Base-by-base conservation (phyloP, 257 asterid species). In the Primulina eburnea region DNA sequence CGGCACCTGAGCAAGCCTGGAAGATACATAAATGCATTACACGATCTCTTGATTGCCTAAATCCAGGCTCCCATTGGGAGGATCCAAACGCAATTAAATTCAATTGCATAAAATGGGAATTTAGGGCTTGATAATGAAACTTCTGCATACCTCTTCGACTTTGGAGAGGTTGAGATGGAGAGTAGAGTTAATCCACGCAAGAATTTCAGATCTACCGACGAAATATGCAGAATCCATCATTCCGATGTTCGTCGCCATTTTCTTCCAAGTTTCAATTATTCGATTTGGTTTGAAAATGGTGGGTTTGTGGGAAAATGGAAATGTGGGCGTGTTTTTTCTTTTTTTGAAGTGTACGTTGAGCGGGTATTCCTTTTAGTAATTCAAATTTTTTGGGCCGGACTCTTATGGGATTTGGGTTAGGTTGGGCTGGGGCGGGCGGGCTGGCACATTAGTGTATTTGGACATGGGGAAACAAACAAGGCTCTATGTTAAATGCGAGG, bases 191-290 rank as follows among this genome's bases (percentile, higher is more conserved):
- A 92, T 92, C 98, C 97, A 92, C 8, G 90, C 28, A 26, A 92
- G 89, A 69, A 92, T 90, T 79, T 92, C 97, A 43, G 87, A 81
- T 84, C 98, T 80, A 26, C 97, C 98, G 14, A 93, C 96, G 69
- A 93, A 93, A 82, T 90, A 93, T 0, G 96, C 98, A 7, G 88
- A 71, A 73, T 93, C 98, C 98, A 93, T 93, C 82, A 83, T 84
- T 34, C 95, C 97, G 26, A 90, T 84, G 62, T 81, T 86, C 26
- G 90, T 80, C 35, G 92, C 95, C 97, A 90, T 90, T 73, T 28
- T 60, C 64, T 61, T 43, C 40, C 20, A 56, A 68, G 50, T 60
- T 32, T 32, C 60, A 71, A 67, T 61, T n/a, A 66, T 56, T 35
- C 33, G 79, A 58, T 60, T 62, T 30, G 17, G 66, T 33, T 33